A percentile compares a stretch with the other conserved stretches of the same genome.
Evolutionary conservation across 257 asterid genomes (phyloP).

Genomic region (Solanum medicagineum): DNA sequence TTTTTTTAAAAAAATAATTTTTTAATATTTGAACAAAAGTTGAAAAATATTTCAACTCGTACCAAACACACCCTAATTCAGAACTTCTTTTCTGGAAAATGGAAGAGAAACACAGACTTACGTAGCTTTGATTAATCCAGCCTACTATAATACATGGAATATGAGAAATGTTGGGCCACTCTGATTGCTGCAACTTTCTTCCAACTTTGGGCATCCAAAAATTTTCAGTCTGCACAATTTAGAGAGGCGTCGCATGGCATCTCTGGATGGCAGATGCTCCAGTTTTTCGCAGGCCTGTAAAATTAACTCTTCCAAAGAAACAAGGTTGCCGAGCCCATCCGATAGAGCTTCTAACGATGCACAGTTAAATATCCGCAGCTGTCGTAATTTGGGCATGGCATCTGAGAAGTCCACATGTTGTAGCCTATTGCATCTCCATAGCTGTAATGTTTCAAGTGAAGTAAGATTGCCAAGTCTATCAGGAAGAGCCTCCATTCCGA

Average conservation of each 20-base stretch:
- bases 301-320: background rate
- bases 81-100: background rate
- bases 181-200: background rate
- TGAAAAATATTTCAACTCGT: no score
- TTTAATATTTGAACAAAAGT: no score
- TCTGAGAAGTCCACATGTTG: background rate
- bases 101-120: background rate
- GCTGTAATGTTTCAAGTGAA: background rate
- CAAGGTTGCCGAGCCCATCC: background rate
- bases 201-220: background rate
- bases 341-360: background rate
- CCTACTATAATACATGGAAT: fast-evolving
- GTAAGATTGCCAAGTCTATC: constrained; percentile 6
- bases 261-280: background rate
- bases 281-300: background rate
- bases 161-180: background rate
- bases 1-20: no score
- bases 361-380: fast-evolving
- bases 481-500: constrained; percentile 13
- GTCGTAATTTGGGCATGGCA: background rate
- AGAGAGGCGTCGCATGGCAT: background rate
- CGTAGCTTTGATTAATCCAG: fast-evolving
- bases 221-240: fast-evolving
- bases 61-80: no score
- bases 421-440: background rate